Base-by-base conservation (phyloP, 306 rosid species). In the Amphicarpaea edgeworthii region DNA sequence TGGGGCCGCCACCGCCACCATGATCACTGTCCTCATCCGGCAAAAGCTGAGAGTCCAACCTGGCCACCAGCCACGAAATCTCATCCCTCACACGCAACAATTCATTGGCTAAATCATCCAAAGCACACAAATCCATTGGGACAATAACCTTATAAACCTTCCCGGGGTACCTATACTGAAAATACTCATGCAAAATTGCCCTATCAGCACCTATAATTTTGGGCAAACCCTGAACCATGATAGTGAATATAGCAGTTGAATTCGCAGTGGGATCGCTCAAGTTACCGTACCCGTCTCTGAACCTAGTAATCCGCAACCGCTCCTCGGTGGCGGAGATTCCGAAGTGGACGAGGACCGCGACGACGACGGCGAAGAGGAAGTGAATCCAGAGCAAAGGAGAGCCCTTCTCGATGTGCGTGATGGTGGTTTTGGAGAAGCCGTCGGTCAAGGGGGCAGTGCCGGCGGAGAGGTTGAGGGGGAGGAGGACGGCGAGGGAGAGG, bases 141-240 rank as follows among this genome's bases (percentile, higher is more conserved):
- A 87, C 71, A 67, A 95, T 83, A 23, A 95, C 88, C 86, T 81
- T 90, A 68, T 82, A 92, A 55, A 95, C 90, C 88, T 92, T 92
- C 46, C 99, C 99, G 1, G 97, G 98, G 72, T 94, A 95, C 81
- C 87, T 90, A 82, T 88, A 86, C 47, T 89, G 96, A 71, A 94
- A 89, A 82, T 95, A 92, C 82, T 95, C 97, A 8, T 83, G 90
- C 87, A 92, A 62, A 20, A 85, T 79, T 30, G 70, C 85, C 81
- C 96, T 79, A 80, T 90, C 97, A 15, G 79, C 85, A 43, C 95
- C 96, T 66, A 88, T 45, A 32, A 86, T 82, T 85, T 90, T 95
- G 0, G 97, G 98, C 62, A 94, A 84, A 15, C 98, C 98, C 82
- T 92, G 95, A 81, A 94, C 96, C 93, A 94, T 94, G 50, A 94